Base-by-base conservation (phyloP, 2,329 filamentous ascomycete genomes). In the Paecilomyces variotii region DNA sequence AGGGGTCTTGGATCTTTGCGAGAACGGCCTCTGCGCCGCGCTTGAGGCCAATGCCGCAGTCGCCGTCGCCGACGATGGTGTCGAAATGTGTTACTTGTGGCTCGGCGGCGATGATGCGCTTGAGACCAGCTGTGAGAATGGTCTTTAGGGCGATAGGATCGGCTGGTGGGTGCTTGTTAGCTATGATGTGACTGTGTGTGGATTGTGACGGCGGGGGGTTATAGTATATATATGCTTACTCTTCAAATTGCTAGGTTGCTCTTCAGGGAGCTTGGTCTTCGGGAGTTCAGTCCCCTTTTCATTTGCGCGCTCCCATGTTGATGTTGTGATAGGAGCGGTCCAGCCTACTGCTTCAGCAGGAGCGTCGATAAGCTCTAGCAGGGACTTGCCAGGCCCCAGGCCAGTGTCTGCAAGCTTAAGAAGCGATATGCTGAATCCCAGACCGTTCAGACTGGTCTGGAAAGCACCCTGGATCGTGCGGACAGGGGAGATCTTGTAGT, bases 41-140 rank as follows among this genome's bases (percentile, higher is more conserved):
- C 78, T 90, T 91, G 61, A 96, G 79, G 4, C 90, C 90, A 59
- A 91, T 89, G 9, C 91, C 91, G 68, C 91, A 96, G 74, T 96
- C 91, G 53, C 91, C 91, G 69, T 96, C 91, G 50, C 91, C 91
- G 26, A 96, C 90, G 11, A 94, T 84, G 0, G 90, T 95, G 68
- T 89, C 87, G 68, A 82, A 89, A 57, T 77, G 81, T 10, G 87
- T 89, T 57, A 89, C 78, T 50, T 86, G 80, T 7, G 84, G 81
- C 67, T 90, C 87, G 2, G 84, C 84, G 3, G 73, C 77, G 63
- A 89, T 87, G 32, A 89, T 70, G 57, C 78, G 77, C 49, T 85
- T 72, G 5, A 89, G 77, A 19, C 79, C 87, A 32, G 77, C 75
- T 49, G 74, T 78, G 49, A 88, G 76, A 26, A 78, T 79, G 56